A percentile compares a stretch with the other conserved stretches of the same genome.
Evolutionary conservation across 2,329 filamentous ascomycete genomes (phyloP).

Genomic region (Microdochium paspali): DNA sequence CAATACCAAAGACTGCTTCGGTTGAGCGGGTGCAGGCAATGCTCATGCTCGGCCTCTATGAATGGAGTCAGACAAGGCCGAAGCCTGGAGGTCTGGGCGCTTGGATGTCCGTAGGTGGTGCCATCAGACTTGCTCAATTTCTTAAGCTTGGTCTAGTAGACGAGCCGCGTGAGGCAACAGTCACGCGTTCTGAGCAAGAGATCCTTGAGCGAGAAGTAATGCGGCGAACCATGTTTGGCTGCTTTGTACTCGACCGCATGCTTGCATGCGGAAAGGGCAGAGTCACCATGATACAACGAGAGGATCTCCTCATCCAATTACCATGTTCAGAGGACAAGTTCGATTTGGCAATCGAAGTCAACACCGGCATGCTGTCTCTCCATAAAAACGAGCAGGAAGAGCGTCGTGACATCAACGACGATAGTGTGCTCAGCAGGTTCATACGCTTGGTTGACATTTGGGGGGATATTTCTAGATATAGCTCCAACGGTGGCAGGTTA

Average conservation of each 20-base stretch:
- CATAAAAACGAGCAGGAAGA: slow-evolving; percentile 8
- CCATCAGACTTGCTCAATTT: slow-evolving; percentile 53
- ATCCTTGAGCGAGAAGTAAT: slow-evolving; percentile 54
- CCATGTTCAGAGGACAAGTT: slow-evolving; percentile 60
- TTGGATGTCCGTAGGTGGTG: slow-evolving; percentile 58
- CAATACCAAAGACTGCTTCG: slow-evolving; percentile 39
- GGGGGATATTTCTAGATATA: slow-evolving; percentile 49
- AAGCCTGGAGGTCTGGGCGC: slow-evolving; percentile 44
- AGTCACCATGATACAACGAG: slow-evolving; percentile 46
- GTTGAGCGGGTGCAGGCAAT: slow-evolving; percentile 58
- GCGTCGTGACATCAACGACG: slow-evolving; percentile 20
- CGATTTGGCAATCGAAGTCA: slow-evolving; percentile 48
- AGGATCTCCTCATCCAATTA: slow-evolving; percentile 55
- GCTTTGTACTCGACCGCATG: slow-evolving; percentile 63
- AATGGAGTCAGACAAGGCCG: slow-evolving; percentile 55
- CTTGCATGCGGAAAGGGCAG: slow-evolving; percentile 55
- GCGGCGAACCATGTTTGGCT: slow-evolving; percentile 66
- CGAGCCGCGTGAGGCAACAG: slow-evolving; percentile 16
- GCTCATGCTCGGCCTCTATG: slow-evolving; percentile 62
- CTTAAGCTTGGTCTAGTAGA: slow-evolving; percentile 52
- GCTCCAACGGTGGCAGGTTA: slow-evolving; percentile 39
- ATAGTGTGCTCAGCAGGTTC: slow-evolving; percentile 42
- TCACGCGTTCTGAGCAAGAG: slow-evolving; percentile 4
- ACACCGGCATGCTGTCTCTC: slow-evolving; percentile 36
- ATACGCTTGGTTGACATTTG: slow-evolving; percentile 49